phyloP scores from a whole-genome alignment of 768 basidiomycete species.

The Auriscalpium microsporum region DNA sequence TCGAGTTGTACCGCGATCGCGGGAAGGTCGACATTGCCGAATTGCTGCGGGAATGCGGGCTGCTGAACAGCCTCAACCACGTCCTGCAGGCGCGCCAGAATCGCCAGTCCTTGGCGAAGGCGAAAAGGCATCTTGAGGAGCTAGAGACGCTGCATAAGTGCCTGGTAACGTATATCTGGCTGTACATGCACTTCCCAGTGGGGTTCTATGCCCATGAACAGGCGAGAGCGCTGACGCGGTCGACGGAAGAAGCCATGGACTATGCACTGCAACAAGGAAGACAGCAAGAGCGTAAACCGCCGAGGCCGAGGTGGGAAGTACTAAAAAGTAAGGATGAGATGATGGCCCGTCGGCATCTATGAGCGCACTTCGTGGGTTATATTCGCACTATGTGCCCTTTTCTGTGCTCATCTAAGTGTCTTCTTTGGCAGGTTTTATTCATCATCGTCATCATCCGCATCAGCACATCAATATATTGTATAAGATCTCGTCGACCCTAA shows the following conservation, averaged over 20 bases:
- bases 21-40: constrained; percentile 35
- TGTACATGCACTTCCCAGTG: constrained; percentile 59
- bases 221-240: constrained; percentile 45
- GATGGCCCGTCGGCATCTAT: too few species aligned
- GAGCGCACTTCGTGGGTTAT: too few species aligned
- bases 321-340: too few species aligned
- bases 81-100: constrained; percentile 30
- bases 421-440: too few species aligned
- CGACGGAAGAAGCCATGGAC: constrained; percentile 62
- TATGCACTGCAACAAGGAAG: constrained; percentile 13
- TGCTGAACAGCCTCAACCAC: constrained; percentile 33
- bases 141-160: constrained; percentile 76
- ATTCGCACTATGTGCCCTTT: too few species aligned
- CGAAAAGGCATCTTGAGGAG: constrained; percentile 9
- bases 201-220: constrained; percentile 50
- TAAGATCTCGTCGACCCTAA: too few species aligned
- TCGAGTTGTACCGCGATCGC: constrained; percentile 32
- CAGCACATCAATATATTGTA: too few species aligned
- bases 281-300: background rate
- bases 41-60: constrained; percentile 27
- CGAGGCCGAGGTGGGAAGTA: too few species aligned
- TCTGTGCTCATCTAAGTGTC: too few species aligned
- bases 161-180: constrained; percentile 78
- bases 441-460: too few species aligned
- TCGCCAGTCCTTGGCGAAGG: constrained; percentile 1